Evolutionary conservation across 257 asterid species (phyloP).

Genomic region (Rubia yunnanensis): DNA sequence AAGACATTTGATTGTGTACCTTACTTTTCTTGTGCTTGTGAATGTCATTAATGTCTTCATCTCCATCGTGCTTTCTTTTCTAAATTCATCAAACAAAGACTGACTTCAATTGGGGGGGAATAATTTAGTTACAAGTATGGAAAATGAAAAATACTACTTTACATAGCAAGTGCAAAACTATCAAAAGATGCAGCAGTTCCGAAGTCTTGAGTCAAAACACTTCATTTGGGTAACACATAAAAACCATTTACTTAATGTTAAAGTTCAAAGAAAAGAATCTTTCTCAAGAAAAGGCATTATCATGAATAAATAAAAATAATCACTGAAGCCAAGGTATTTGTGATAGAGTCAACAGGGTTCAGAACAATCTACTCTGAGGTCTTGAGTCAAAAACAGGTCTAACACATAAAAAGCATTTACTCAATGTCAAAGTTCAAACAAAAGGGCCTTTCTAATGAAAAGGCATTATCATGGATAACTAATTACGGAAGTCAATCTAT

Average conservation of each 20-base stretch:
- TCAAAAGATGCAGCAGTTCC: background rate
- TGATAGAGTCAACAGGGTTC: too few species aligned
- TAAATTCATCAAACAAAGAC: constrained; percentile 16
- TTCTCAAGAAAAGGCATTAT: too few species aligned
- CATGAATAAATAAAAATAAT: too few species aligned
- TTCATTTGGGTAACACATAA: background rate
- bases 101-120: background rate
- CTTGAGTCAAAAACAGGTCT: background rate
- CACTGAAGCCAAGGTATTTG: too few species aligned
- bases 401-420: background rate
- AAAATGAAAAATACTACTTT: background rate
- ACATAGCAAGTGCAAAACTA: background rate
- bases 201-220: background rate
- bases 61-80: constrained; percentile 68
- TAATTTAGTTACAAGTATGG: background rate
- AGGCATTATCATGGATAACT: background rate
- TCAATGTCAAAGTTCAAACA: background rate
- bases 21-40: constrained; percentile 72
- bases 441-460: background rate
- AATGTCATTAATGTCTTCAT: constrained; percentile 38
- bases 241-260: background rate
- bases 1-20: constrained; percentile 26
- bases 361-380: too few species aligned
- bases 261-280: too few species aligned
- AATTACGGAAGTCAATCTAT: background rate